Evolutionary conservation across 225 moss, liverwort and hornwort species (phyloP), one percentile per base, ranked within the genome.

Genomic region (Climacium dendroides): DNA sequence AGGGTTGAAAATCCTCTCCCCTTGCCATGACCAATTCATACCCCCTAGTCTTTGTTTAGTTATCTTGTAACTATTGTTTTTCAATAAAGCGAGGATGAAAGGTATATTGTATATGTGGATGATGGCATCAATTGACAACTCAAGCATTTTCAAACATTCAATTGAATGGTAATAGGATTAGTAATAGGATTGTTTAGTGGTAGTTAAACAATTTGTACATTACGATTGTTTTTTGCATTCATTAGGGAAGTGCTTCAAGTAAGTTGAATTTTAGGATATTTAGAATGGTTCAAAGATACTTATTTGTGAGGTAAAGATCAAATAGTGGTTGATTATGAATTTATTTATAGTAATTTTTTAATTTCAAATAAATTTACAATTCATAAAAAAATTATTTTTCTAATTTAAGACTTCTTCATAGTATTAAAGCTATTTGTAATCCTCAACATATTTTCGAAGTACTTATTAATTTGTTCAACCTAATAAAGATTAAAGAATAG

Each of bases 351-450:
- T 45, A 0, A 28, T 0, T 29, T 72, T 6, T 30, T 47, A 17
- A 48, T 73, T 73, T 73, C 7, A 48, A 28, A 72, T 41, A 70
- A 41, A 70, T 41, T 41, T 5, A 15, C 26, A 70, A 25, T 15
- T 67, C 1, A 67, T 67, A 67, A 7, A n/a, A n/a, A n/a, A n/a
- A n/a, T n/a, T n/a, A 74, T 22, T 50, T 5, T 50, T 32, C 2
- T 19, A 30, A 18, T 19, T 0, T 7, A 11, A 0, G 0, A 32
- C 0, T 32, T 48, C 1, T 13, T 50, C 1, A 4, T 7, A 20
- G 2, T 19, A 50, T 19, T 4, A 32, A 5, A 20, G 12, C 19
- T 50, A 74, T 12, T 6, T 32, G 3, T 1, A 0, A 50, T 32
- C 7, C 0, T 32, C 12, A 20, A 19, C 1, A 19, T 32, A 11